phyloP scores from a whole-genome alignment of 768 basidiomycete species.

The Pholiota molesta region DNA sequence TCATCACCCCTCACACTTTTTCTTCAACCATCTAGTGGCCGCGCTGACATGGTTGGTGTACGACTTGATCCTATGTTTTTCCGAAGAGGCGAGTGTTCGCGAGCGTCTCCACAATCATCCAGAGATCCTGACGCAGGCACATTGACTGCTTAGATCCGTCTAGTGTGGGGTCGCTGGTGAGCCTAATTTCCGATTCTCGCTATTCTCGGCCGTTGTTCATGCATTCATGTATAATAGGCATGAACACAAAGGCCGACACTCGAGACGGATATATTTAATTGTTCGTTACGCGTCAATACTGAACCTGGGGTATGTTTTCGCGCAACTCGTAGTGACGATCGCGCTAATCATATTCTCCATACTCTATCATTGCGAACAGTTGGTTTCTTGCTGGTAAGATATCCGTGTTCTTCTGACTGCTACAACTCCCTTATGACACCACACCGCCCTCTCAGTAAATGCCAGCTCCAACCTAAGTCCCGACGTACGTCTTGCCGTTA shows the following conservation, averaged over 20 bases:
- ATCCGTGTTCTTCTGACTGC: not conserved
- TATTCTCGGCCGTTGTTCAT: not conserved
- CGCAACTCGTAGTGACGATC: not conserved
- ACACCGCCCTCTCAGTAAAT: constrained; percentile 14
- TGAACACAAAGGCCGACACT: constrained; percentile 21
- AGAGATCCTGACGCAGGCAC: not conserved
- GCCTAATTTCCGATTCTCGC: not conserved
- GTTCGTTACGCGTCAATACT: constrained; percentile 24
- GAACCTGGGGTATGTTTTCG: constrained; percentile 18
- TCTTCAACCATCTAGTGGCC: constrained; percentile 17
- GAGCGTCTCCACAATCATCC: not conserved
- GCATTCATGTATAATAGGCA: constrained; percentile 15
- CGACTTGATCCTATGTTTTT: constrained; percentile 22
- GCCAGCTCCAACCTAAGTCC: constrained; percentile 17
- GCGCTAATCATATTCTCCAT: not conserved
- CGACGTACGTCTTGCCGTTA: constrained; percentile 12
- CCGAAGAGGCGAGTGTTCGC: constrained; percentile 16
- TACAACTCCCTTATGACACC: not conserved
- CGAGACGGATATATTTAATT: constrained; percentile 21
- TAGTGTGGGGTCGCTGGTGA: constrained; percentile 26
- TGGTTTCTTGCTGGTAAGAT: constrained; percentile 24
- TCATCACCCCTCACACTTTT: not conserved
- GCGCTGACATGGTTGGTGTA: constrained; percentile 26
- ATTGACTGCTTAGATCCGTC: constrained; percentile 9
- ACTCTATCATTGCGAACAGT: not conserved